phyloP scores from a whole-genome alignment of 306 rosid genomes.

The Carpinus fangiana region DNA sequence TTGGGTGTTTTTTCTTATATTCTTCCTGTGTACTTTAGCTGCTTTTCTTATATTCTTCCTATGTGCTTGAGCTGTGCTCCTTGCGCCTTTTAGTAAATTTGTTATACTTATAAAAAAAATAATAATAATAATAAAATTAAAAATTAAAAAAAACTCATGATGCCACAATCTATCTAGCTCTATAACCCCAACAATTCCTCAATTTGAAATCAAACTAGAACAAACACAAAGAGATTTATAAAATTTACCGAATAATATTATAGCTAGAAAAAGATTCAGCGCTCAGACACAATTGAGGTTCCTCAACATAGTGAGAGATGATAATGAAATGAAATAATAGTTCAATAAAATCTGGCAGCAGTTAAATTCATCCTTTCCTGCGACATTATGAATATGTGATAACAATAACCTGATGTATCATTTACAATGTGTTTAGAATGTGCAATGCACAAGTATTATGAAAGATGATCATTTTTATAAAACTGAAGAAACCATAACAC shows the following conservation, averaged over 20 bases:
- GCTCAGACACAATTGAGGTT: neutral
- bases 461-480: neutral
- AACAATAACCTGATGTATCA: neutral
- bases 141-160: neutral
- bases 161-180: neutral
- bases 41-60: too few relatives aligned
- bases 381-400: neutral
- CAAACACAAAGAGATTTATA: neutral
- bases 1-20: too few relatives aligned
- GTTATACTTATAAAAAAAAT: too few relatives aligned
- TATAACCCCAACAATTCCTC: neutral
- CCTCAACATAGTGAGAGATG: neutral
- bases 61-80: too few relatives aligned
- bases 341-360: neutral
- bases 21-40: too few relatives aligned
- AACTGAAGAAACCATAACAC: constrained; percentile 17
- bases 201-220: neutral
- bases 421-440: neutral
- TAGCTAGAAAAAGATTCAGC: neutral
- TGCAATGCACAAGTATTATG: neutral
- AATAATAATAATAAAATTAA: too few relatives aligned
- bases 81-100: too few relatives aligned
- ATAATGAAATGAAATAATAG: neutral
- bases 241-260: neutral
- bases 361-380: neutral